Conservation (phyloP, 768 basidiomycete species). For the Mycena metata region DNA sequence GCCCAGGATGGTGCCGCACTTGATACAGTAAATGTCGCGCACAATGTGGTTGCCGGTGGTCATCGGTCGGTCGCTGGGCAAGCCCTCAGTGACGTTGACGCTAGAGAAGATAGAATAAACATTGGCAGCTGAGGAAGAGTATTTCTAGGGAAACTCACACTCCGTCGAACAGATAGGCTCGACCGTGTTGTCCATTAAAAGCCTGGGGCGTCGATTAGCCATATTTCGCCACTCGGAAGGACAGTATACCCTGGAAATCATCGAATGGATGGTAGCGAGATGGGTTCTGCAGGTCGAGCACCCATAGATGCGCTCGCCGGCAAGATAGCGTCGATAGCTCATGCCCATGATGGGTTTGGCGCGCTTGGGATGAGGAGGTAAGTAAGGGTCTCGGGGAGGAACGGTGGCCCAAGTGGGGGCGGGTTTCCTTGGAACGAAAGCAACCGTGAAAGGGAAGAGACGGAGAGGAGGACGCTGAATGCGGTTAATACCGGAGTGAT, state of each 20-base stretch:
- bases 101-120: conserved; percentile 55
- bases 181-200: conserved; percentile 97
- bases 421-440: neutral
- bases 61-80: conserved; percentile 93
- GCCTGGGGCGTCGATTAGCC: conserved; percentile 65
- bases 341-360: conserved; percentile 76
- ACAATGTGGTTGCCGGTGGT: conserved; percentile 97
- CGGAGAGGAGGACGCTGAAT: conserved; percentile 25
- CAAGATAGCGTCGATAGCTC: conserved; percentile 89
- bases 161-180: conserved; percentile 93
- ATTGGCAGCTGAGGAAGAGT: conserved; percentile 28
- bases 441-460: conserved; percentile 24
- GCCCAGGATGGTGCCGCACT: conserved; percentile 88
- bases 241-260: conserved; percentile 78
- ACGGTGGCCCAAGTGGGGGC: neutral
- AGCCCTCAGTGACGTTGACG: conserved; percentile 92
- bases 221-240: conserved; percentile 25
- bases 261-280: conserved; percentile 90
- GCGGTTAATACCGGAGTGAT: conserved; percentile 11
- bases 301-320: conserved; percentile 88
- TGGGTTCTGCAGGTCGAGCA: conserved; percentile 91
- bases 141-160: conserved; percentile 78
- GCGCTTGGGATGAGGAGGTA: conserved; percentile 42
- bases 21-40: conserved; percentile 93
- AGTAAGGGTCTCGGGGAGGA: conserved; percentile 46